A percentile compares a stretch with the other conserved stretches of the same genome.
These are phyloP conservation scores for Aspergillus egyptiacus DNA, from an alignment of 495 filamentous ascomycete species.

Conservation along the genomic window DNA sequence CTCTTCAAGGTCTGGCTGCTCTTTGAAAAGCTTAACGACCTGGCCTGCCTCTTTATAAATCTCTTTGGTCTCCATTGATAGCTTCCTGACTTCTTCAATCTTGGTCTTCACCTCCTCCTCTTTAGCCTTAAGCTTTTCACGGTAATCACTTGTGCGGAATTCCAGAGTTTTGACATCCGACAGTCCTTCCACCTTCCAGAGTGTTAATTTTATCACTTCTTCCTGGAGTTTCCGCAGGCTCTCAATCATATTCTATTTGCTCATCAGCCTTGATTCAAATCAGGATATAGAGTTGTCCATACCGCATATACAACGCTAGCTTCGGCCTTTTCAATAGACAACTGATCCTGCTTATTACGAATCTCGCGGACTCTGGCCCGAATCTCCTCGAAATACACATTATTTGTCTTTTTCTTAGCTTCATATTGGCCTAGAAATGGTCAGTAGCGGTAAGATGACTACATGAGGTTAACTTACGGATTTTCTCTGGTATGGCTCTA, in stretches of 20 bases:
- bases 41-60: slow-evolving; percentile 33
- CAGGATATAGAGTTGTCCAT: slow-evolving; percentile 17
- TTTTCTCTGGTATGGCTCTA: slow-evolving; percentile 60
- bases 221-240: slow-evolving; percentile 54
- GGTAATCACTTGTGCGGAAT: slow-evolving; percentile 55
- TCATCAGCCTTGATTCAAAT: slow-evolving; percentile 5
- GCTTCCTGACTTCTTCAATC: slow-evolving; percentile 23
- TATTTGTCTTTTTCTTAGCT: slow-evolving; percentile 37
- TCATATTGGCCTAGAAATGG: slow-evolving; percentile 46
- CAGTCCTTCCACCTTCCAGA: slow-evolving; percentile 67
- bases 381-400: slow-evolving; percentile 38
- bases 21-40: slow-evolving; percentile 8
- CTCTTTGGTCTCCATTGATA: slow-evolving; percentile 28
- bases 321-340: slow-evolving; percentile 57
- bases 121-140: slow-evolving; percentile 45
- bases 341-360: slow-evolving; percentile 47
- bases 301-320: slow-evolving; percentile 60
- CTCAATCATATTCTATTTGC: slow-evolving; percentile 50
- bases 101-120: slow-evolving; percentile 33
- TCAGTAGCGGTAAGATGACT: no score
- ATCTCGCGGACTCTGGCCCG: slow-evolving; percentile 37
- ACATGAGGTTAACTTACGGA: slow-evolving; percentile 51
- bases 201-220: slow-evolving; percentile 57
- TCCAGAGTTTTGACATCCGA: slow-evolving; percentile 67
- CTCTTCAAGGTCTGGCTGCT: slow-evolving; percentile 25